Conservation (phyloP, 352 stramenopile genomes). For the Pythium apleroticum region DNA sequence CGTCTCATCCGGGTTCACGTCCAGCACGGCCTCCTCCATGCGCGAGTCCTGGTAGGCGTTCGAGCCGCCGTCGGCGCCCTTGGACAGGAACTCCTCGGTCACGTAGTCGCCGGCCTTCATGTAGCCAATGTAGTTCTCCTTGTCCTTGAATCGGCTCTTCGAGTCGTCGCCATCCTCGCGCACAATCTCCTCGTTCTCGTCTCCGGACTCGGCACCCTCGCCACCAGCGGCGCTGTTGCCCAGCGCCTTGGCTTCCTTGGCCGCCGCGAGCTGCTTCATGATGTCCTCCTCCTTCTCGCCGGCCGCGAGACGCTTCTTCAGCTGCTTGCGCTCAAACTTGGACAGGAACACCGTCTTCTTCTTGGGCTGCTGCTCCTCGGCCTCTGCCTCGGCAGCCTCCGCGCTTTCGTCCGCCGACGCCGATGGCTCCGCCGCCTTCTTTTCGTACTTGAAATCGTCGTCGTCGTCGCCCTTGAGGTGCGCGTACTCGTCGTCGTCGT, state of each 20-base stretch:
- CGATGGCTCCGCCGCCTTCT: not conserved
- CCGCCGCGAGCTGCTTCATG: constrained; percentile 52
- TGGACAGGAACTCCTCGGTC: constrained; percentile 73
- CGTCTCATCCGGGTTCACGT: constrained; percentile 98
- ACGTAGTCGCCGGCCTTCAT: constrained; percentile 78
- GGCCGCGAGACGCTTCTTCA: constrained; percentile 89
- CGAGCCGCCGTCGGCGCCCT: constrained; percentile 71
- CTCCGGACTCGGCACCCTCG: constrained; percentile 19
- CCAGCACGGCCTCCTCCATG: constrained; percentile 96
- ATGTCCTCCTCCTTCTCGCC: constrained; percentile 77
- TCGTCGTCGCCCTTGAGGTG: constrained; percentile 32
- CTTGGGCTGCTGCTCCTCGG: constrained; percentile 13
- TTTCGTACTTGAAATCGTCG: constrained; percentile 21
- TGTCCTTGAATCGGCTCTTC: constrained; percentile 60
- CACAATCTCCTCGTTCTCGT: constrained; percentile 28
- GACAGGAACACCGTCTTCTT: constrained; percentile 90
- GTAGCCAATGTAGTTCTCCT: constrained; percentile 86
- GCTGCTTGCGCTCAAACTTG: constrained; percentile 93
- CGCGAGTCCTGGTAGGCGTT: constrained; percentile 82
- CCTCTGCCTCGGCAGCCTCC: not conserved
- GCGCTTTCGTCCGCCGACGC: constrained; percentile 7
- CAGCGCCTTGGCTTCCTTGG: constrained; percentile 39
- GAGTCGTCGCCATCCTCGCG: constrained; percentile 11
- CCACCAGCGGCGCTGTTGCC: not conserved
- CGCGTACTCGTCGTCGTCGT: constrained; percentile 33